These are phyloP conservation scores for Diplodia scrobiculata DNA, from an alignment of 2,329 filamentous ascomycete species.

Conservation along the genomic window DNA sequence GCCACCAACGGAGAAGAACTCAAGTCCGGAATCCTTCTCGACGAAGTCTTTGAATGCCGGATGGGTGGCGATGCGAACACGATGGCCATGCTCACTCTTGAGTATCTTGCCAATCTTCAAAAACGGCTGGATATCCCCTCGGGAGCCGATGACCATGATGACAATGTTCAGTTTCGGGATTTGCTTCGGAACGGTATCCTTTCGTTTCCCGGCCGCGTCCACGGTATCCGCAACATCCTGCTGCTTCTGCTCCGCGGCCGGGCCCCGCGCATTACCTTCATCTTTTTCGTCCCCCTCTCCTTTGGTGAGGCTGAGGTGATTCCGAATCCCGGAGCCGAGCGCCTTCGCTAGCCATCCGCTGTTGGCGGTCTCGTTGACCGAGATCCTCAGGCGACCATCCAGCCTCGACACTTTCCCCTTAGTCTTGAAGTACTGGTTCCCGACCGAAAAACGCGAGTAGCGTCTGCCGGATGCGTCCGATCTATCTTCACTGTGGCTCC, in stretches of 20 bases:
- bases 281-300: slow-evolving; percentile 19
- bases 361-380: slow-evolving; percentile 69
- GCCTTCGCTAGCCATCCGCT: slow-evolving; percentile 74
- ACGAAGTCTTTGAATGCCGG: slow-evolving; percentile 76
- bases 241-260: not conserved
- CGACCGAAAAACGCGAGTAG: slow-evolving; percentile 61
- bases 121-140: slow-evolving; percentile 81
- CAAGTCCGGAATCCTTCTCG: slow-evolving; percentile 68
- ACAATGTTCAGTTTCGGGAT: slow-evolving; percentile 71
- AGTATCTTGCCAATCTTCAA: slow-evolving; percentile 72
- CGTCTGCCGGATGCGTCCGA: slow-evolving; percentile 29
- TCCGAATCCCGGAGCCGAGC: slow-evolving; percentile 64
- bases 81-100: slow-evolving; percentile 70
- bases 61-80: slow-evolving; percentile 77
- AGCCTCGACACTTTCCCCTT: slow-evolving; percentile 65
- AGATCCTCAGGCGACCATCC: slow-evolving; percentile 72
- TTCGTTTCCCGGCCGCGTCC: not conserved
- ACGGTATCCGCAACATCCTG: not conserved
- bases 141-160: slow-evolving; percentile 79
- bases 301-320: slow-evolving; percentile 49
- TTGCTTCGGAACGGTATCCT: slow-evolving; percentile 24
- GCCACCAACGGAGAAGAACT: slow-evolving; percentile 79
- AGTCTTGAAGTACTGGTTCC: slow-evolving; percentile 66
- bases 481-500: not conserved
- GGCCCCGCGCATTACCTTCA: slow-evolving; percentile 18